phyloP scores from a whole-genome alignment of 75 land plant genomes.

The Pinus taeda region DNA sequence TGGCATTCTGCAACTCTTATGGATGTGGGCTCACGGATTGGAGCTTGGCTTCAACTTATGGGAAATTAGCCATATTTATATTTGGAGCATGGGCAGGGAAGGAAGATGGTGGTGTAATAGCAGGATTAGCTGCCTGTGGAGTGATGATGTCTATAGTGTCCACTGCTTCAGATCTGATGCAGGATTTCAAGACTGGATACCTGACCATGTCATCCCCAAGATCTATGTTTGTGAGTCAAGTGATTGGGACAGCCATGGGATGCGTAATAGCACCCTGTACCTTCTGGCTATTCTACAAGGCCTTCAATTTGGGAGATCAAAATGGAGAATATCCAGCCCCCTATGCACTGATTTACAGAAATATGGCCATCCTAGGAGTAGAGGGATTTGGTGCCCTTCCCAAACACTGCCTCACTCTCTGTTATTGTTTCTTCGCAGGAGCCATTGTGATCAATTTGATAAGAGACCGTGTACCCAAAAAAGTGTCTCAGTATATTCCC shows the following conservation, averaged over 20 bases:
- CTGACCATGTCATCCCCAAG: constrained; percentile 56
- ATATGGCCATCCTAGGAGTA: constrained; percentile 53
- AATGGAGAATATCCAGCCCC: constrained; percentile 42
- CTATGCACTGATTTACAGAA: constrained; percentile 39
- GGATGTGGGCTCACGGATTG: constrained; percentile 69
- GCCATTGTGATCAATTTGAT: constrained; percentile 29
- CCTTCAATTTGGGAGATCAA: constrained; percentile 32
- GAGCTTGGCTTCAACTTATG: constrained; percentile 62
- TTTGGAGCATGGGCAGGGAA: constrained; percentile 61
- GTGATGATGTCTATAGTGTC: constrained; percentile 65
- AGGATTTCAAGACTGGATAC: constrained; percentile 65
- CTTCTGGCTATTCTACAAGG: constrained; percentile 58
- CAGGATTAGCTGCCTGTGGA: constrained; percentile 59
- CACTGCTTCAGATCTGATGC: constrained; percentile 66
- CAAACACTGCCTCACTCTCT: constrained; percentile 39
- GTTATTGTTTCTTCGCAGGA: constrained; percentile 30
- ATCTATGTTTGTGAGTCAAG: constrained; percentile 62
- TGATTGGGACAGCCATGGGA: constrained; percentile 50
- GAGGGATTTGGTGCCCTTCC: constrained; percentile 51
- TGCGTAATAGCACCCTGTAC: constrained; percentile 47
- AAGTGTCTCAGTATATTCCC: constrained; percentile 26
- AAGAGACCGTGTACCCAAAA: constrained; percentile 15
- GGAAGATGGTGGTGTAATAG: constrained; percentile 42
- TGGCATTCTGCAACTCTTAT: constrained; percentile 65
- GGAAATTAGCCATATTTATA: constrained; percentile 59